Base-by-base conservation (phyloP, 345 rosid species). In the Eucalyptus marginata region DNA sequence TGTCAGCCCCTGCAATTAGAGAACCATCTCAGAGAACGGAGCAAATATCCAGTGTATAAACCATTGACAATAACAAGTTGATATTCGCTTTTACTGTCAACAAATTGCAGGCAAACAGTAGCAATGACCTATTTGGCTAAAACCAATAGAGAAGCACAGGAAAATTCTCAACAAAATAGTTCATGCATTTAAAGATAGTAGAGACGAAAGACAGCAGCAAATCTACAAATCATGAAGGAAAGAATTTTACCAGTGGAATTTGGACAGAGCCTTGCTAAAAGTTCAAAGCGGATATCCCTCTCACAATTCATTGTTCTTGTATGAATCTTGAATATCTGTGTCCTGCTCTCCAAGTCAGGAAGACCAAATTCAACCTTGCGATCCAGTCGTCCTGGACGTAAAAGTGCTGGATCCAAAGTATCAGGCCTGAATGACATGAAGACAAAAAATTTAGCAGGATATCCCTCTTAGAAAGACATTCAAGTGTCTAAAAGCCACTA, bases 341-440 rank as follows among this genome's bases (percentile, higher is more conserved):
- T 94, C 91, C 99, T 93, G 87, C 99, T 94, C 93, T 97, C 99
- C 90, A 94, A 88, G 87, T 95, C 96, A 86, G 98, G 99, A 40
- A 97, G 94, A 49, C 97, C 98, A 86, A 97, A 95, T 93, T 96
- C 99, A 76, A 97, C 96, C 92, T 97, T 97, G 86, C 99, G 98
- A 89, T 96, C 99, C 86, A 97, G 91, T 87, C 99, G 91, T 84
- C 98, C 99, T 36, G 99, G 99, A 92, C 99, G 98, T 89, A 97
- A 90, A 49, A 97, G 93, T 51, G 99, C 99, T 43, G 99, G 98
- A 93, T 97, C 99, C 33, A 97, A 90, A 1, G 98, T 96, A 87
- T 97, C 99, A 29, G 99, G 98, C 91, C 99, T 96, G 15, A 76
- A 76, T 20, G 46, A 76, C 83, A 20, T 36, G 83, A 36, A 76